phyloP scores from a whole-genome alignment of 2,329 filamentous ascomycete genomes.

The Chaetomiaceae sp. region DNA sequence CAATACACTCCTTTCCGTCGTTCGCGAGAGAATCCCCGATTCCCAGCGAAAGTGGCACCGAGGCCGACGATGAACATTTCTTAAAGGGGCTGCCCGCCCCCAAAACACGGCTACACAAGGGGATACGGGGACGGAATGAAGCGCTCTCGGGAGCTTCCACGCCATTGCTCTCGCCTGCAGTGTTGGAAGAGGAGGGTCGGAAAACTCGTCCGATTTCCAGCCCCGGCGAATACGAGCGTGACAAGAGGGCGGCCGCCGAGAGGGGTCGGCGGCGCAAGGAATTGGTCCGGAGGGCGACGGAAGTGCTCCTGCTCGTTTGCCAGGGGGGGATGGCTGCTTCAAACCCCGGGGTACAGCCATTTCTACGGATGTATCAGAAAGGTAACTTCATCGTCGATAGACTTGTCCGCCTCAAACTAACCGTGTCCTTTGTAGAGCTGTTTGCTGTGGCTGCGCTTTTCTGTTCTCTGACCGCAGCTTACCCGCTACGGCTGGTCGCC shows the following conservation, averaged over 20 bases:
- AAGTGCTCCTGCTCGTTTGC: slow-evolving; percentile 48
- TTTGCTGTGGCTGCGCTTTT: slow-evolving; percentile 35
- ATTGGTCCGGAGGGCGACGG: slow-evolving; percentile 48
- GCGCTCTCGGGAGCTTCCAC: slow-evolving; percentile 51
- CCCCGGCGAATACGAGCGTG: slow-evolving; percentile 24
- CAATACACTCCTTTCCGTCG: slow-evolving; percentile 27
- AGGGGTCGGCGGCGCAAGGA: slow-evolving; percentile 45
- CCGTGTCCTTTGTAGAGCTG: slow-evolving; percentile 38
- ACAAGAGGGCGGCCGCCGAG: slow-evolving; percentile 31
- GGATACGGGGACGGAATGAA: slow-evolving; percentile 61
- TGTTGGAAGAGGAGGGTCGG: slow-evolving; percentile 41
- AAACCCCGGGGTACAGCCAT: slow-evolving; percentile 44
- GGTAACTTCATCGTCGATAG: slow-evolving; percentile 36
- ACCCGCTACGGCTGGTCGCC: slow-evolving; percentile 55
- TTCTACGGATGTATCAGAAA: slow-evolving; percentile 45
- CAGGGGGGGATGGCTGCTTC: slow-evolving; percentile 46
- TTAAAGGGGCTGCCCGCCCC: slow-evolving; percentile 82
- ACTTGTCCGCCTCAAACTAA: slow-evolving; percentile 23
- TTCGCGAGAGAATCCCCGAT: slow-evolving; percentile 52
- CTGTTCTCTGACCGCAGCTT: slow-evolving; percentile 43
- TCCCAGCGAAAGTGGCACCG: slow-evolving; percentile 84
- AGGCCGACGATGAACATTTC: slow-evolving; percentile 91
- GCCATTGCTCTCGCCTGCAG: slow-evolving; percentile 48
- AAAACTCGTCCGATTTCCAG: slow-evolving; percentile 21
- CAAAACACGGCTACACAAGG: slow-evolving; percentile 68